Evolutionary conservation across 352 stramenopile species (phyloP).

Genomic region (Hyaloperonospora brassicae): DNA sequence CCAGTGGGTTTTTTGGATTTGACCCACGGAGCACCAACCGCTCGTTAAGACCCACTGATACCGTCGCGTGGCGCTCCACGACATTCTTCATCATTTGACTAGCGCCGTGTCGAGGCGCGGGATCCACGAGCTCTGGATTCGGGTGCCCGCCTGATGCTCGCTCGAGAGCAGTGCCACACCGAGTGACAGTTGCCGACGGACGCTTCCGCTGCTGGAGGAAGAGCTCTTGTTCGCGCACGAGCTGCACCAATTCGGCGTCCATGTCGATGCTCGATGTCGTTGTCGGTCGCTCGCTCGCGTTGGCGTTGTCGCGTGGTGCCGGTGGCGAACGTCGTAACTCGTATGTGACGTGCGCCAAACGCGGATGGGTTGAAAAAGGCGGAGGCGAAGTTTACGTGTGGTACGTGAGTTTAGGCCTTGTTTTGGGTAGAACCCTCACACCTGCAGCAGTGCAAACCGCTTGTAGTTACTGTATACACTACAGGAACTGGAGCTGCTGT

Average conservation of each 20-base stretch:
- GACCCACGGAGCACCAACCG: no score
- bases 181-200: constrained; percentile 53
- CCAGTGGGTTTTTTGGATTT: constrained; percentile 23
- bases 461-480: no score
- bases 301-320: no score
- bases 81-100: constrained; percentile 47
- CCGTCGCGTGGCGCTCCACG: constrained; percentile 50
- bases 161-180: constrained; percentile 5
- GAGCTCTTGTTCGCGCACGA: constrained; percentile 74
- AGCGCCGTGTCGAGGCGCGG: constrained; percentile 9
- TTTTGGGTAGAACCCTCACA: no score
- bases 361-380: background rate
- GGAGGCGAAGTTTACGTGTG: no score
- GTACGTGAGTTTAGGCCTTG: no score
- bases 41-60: constrained; percentile 14
- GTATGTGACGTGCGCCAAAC: background rate
- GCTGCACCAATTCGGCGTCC: constrained; percentile 67
- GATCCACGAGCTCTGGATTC: constrained; percentile 6
- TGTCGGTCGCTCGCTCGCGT: no score
- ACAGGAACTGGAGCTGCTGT: no score
- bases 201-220: constrained; percentile 56
- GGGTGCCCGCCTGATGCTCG: background rate
- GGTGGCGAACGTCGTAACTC: constrained; percentile 9
- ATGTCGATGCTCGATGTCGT: constrained; percentile 36
- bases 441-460: no score